phyloP scores from a whole-genome alignment of 2,329 filamentous ascomycete genomes.

The Exophiala calicioides region DNA sequence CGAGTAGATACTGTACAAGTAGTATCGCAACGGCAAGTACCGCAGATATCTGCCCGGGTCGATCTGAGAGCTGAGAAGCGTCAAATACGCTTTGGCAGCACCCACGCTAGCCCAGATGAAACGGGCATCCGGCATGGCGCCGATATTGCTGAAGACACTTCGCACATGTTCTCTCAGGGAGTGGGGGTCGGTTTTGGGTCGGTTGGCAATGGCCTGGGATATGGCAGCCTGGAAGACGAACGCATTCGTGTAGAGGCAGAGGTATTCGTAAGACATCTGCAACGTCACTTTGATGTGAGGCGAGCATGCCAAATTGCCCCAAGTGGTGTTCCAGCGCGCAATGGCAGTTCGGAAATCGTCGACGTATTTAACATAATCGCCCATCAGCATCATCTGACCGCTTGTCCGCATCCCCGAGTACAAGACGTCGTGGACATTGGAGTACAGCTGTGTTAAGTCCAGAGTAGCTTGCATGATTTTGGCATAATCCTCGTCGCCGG shows the following conservation, averaged over 20 bases:
- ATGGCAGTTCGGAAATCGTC: conserved; percentile 71
- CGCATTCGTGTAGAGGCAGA: conserved; percentile 72
- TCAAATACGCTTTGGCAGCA: conserved; percentile 63
- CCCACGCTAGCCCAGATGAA: conserved; percentile 69
- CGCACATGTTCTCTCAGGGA: conserved; percentile 42
- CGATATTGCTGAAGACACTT: conserved; percentile 55
- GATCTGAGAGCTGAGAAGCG: conserved; percentile 60
- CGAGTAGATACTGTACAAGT: conserved; percentile 63
- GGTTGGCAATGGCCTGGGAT: conserved; percentile 50
- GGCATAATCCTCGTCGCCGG: conserved; percentile 66
- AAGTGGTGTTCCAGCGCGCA: conserved; percentile 69
- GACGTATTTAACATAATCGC: conserved; percentile 73
- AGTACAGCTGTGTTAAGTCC: conserved; percentile 70
- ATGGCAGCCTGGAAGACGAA: conserved; percentile 74
- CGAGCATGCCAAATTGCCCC: conserved; percentile 67
- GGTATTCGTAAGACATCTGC: conserved; percentile 70
- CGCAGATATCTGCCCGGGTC: conserved; percentile 61
- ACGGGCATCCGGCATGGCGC: conserved; percentile 62
- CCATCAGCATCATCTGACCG: conserved; percentile 68
- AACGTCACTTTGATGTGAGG: conserved; percentile 67
- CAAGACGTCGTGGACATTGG: conserved; percentile 71
- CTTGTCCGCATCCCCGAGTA: conserved; percentile 71
- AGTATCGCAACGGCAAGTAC: conserved; percentile 66
- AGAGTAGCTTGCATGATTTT: conserved; percentile 70
- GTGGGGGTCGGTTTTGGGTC: conserved; percentile 37